These are phyloP conservation scores for Heterobasidion occidentale DNA, from an alignment of 1,284 basidiomycete species.

Conservation along the genomic window DNA sequence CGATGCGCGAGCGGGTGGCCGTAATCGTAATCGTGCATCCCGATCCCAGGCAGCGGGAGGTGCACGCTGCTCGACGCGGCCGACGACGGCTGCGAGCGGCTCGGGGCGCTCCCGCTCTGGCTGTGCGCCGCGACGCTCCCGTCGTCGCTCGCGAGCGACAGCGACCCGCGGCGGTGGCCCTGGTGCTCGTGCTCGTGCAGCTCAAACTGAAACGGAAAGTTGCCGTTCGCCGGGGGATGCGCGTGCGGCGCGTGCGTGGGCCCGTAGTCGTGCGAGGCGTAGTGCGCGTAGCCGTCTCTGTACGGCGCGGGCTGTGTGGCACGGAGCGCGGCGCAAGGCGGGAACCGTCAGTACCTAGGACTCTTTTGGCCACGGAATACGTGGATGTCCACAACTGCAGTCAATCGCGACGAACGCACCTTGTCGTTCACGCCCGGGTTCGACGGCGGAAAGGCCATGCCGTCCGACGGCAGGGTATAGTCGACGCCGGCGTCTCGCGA, in stretches of 20 bases:
- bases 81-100: constrained; percentile 22
- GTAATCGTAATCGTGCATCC: background rate
- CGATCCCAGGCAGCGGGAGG: constrained; percentile 23
- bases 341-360: too few relatives aligned
- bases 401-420: constrained; percentile 1
- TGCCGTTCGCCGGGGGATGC: too few relatives aligned
- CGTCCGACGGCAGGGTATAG: constrained; percentile 2
- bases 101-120: constrained; percentile 11
- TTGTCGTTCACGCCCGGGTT: constrained; percentile 7
- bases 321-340: too few relatives aligned
- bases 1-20: background rate
- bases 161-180: constrained; percentile 7
- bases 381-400: too few relatives aligned
- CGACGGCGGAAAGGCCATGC: constrained; percentile 5
- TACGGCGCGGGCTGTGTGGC: too few relatives aligned
- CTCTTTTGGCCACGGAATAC: too few relatives aligned
- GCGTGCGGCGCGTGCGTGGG: too few relatives aligned
- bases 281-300: too few relatives aligned
- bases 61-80: constrained; percentile 34
- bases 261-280: too few relatives aligned
- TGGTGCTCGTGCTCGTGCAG: constrained; percentile 2
- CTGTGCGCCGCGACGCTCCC: background rate
- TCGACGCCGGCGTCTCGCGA: constrained; percentile 5
- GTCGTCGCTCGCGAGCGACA: constrained; percentile 9
- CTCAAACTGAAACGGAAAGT: background rate